These are phyloP conservation scores for Citrus glauca DNA, from an alignment of 345 rosid species.

Conservation along the genomic window DNA sequence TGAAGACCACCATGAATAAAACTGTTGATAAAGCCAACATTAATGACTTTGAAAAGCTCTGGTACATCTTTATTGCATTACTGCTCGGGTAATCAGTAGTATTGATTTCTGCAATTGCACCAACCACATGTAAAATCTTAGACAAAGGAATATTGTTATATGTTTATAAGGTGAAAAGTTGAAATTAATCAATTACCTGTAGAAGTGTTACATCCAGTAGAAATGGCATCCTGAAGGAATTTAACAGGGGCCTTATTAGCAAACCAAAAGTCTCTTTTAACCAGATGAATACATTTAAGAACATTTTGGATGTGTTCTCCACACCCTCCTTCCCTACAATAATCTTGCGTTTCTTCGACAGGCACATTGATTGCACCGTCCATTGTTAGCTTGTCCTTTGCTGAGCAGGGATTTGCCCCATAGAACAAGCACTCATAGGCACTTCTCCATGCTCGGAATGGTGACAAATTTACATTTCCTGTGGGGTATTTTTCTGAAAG, in stretches of 20 bases:
- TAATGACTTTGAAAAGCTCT: neutral
- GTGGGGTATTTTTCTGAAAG: constrained; percentile 3
- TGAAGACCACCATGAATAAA: neutral
- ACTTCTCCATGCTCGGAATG: constrained; percentile 34
- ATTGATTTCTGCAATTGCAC: neutral
- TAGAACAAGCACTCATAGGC: constrained; percentile 26
- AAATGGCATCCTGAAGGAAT: constrained; percentile 8
- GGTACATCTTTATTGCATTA: neutral
- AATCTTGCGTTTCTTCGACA: constrained; percentile 10
- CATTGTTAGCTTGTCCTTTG: constrained; percentile 10
- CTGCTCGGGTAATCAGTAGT: neutral
- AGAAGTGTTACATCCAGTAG: constrained; percentile 9
- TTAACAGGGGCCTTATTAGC: constrained; percentile 19
- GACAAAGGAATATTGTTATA: neutral
- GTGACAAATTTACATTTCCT: constrained; percentile 24
- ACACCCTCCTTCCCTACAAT: constrained; percentile 24
- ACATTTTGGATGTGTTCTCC: neutral
- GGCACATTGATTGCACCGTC: constrained; percentile 20
- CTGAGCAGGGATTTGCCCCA: constrained; percentile 8
- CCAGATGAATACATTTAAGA: constrained; percentile 24
- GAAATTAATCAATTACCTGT: neutral
- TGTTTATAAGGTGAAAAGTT: too few species aligned
- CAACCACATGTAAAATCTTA: neutral
- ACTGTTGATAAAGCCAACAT: neutral
- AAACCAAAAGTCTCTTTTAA: constrained; percentile 36